Percentiles rank a stretch among this genome's conserved stretches.
Evolutionary conservation across 805 yeast genomes (phyloP).

Genomic region (Saturnispora mendoncae): DNA sequence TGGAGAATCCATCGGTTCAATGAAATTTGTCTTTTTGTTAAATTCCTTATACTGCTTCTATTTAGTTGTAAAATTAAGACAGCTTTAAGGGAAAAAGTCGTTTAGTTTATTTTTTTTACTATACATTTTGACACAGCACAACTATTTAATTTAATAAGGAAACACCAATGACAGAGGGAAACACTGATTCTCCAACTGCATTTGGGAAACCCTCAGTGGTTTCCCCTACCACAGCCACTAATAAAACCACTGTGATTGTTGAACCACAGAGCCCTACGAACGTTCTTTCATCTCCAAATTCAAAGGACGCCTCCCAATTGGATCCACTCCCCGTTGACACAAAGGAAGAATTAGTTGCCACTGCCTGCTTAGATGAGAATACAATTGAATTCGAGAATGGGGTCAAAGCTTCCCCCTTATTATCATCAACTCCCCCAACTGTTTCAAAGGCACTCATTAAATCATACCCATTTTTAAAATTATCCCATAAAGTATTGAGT

Average conservation of each 20-base stretch:
- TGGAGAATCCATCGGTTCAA: no score
- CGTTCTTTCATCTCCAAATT: neutral
- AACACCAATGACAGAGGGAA: neutral
- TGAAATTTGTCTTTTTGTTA: no score
- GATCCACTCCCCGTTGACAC: neutral
- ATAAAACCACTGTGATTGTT: neutral
- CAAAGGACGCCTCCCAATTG: neutral
- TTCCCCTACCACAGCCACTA: neutral
- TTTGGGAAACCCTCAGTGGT: neutral
- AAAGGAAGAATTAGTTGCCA: neutral
- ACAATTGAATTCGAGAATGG: constrained; percentile 1
- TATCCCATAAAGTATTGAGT: constrained; percentile 60
- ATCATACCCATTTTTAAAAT: constrained; percentile 77
- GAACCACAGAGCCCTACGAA: neutral
- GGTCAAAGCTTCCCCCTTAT: constrained; percentile 66
- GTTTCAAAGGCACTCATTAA: constrained; percentile 75
- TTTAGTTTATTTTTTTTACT: no score
- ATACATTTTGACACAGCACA: no score
- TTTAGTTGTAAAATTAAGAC: no score
- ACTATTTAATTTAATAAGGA: no score
- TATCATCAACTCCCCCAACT: constrained; percentile 84
- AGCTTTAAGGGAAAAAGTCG: no score
- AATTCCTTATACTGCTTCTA: no score
- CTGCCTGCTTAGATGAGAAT: neutral
- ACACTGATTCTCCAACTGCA: neutral